These are phyloP conservation scores for Posidonia oceanica DNA, from an alignment of 116 monocot genomes.

Conservation along the genomic window DNA sequence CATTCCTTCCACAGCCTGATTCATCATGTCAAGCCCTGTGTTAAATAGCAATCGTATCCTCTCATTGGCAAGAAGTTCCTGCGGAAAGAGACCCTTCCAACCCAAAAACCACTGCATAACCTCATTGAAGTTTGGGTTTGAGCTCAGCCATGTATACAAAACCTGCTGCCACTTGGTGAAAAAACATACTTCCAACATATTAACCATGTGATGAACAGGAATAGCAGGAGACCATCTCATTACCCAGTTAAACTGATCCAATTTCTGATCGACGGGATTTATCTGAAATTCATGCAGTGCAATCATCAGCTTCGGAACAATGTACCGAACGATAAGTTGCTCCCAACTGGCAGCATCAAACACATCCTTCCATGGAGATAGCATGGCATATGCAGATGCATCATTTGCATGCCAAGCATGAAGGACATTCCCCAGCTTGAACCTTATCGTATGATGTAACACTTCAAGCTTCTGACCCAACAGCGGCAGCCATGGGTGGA, in stretches of 20 bases:
- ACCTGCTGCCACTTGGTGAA: constrained; percentile 90
- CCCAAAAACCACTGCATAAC: constrained; percentile 82
- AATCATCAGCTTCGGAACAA: constrained; percentile 62
- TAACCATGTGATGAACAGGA: constrained; percentile 76
- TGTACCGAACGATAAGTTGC: constrained; percentile 44
- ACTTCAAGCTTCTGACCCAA: constrained; percentile 64
- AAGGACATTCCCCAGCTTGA: constrained; percentile 72
- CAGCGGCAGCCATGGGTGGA: constrained; percentile 85
- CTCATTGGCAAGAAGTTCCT: constrained; percentile 74
- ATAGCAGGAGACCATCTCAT: constrained; percentile 73
- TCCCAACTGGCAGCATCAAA: constrained; percentile 86
- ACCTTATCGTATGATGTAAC: constrained; percentile 57
- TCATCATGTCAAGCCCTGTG: constrained; percentile 83
- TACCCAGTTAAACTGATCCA: constrained; percentile 82
- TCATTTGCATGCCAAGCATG: constrained; percentile 77
- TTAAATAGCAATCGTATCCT: constrained; percentile 48
- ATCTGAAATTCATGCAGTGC: constrained; percentile 76
- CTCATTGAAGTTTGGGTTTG: constrained; percentile 68
- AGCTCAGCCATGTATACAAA: constrained; percentile 68
- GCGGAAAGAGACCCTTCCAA: constrained; percentile 89
- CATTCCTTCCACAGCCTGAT: constrained; percentile 74
- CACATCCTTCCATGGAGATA: constrained; percentile 93
- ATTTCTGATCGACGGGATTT: constrained; percentile 66
- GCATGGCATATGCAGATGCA: constrained; percentile 57
- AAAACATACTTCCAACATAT: constrained; percentile 63